Evolutionary conservation across 129 eudicot species (phyloP).

Genomic region (Tanacetum coccineum): DNA sequence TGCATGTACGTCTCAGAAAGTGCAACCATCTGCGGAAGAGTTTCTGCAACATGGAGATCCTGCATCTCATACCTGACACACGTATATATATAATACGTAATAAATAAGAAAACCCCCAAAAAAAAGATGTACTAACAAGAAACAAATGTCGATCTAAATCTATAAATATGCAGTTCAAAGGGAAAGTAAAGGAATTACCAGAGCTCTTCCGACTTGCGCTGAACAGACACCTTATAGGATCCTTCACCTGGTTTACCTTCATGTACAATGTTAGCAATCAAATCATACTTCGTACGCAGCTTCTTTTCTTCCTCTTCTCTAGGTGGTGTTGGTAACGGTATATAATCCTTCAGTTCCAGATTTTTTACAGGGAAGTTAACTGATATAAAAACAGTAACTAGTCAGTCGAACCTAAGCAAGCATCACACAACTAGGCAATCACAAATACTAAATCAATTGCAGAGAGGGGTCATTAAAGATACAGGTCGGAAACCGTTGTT

Average conservation of each 20-base stretch:
- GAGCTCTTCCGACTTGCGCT: slow-evolving; percentile 91
- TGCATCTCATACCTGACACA: slow-evolving; percentile 91
- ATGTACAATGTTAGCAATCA: slow-evolving; percentile 89
- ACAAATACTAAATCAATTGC: neutral
- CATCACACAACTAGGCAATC: neutral
- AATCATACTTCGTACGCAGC: slow-evolving; percentile 69
- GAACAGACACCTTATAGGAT: slow-evolving; percentile 87
- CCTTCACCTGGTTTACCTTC: slow-evolving; percentile 99
- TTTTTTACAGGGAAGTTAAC: slow-evolving; percentile 97
- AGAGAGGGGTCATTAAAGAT: too few relatives aligned
- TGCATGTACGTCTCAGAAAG: slow-evolving; percentile 94
- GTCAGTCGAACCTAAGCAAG: neutral
- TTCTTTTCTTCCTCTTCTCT: slow-evolving; percentile 43
- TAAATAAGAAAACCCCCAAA: too few relatives aligned
- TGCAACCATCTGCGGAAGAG: slow-evolving; percentile 88
- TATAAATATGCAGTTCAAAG: neutral
- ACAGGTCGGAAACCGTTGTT: too few relatives aligned
- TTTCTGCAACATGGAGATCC: slow-evolving; percentile 83
- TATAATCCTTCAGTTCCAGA: slow-evolving; percentile 89
- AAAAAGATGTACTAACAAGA: neutral
- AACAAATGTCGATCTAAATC: neutral
- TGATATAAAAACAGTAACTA: slow-evolving; percentile 17
- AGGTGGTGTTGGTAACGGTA: slow-evolving; percentile 63
- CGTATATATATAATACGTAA: too few relatives aligned
- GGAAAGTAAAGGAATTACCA: slow-evolving; percentile 42